Percentiles rank a stretch among this genome's conserved stretches.
These are phyloP conservation scores for Aurifilum marmelostoma DNA, from an alignment of 2,329 filamentous ascomycete species.

Conservation along the genomic window DNA sequence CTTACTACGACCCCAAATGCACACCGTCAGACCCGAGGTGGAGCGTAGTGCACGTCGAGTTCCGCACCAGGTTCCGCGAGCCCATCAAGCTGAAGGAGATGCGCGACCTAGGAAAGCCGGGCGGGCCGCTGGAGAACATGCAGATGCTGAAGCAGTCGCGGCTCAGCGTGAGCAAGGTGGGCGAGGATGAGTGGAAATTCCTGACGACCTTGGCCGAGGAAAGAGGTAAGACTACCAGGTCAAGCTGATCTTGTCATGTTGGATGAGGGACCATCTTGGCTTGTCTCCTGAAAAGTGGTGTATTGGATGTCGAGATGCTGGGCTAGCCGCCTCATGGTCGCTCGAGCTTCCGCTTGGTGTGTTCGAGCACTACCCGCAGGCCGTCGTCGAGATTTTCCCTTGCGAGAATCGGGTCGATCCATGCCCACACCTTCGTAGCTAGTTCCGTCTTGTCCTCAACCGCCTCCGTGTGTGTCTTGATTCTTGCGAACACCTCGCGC, in stretches of 20 bases:
- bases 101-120: constrained; percentile 61
- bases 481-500: constrained; percentile 62
- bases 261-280: not conserved
- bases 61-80: constrained; percentile 77
- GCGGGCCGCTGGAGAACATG: constrained; percentile 69
- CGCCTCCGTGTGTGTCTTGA: constrained; percentile 56
- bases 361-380: constrained; percentile 58
- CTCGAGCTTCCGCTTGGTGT: constrained; percentile 48
- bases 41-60: constrained; percentile 88
- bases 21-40: constrained; percentile 73
- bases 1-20: constrained; percentile 84
- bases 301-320: not conserved
- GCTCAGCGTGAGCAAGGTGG: constrained; percentile 77
- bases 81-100: constrained; percentile 74
- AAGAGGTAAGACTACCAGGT: constrained; percentile 38
- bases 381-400: constrained; percentile 57
- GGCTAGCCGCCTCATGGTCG: constrained; percentile 25
- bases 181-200: constrained; percentile 65
- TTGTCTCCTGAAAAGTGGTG: not conserved
- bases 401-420: constrained; percentile 58
- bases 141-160: constrained; percentile 82
- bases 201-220: constrained; percentile 57
- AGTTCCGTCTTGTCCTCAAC: constrained; percentile 52
- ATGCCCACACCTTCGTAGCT: constrained; percentile 52
- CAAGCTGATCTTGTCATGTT: too few relatives aligned